Conservation (phyloP, 148 eudicot genomes). For the Dysphania ambrosioides region DNA sequence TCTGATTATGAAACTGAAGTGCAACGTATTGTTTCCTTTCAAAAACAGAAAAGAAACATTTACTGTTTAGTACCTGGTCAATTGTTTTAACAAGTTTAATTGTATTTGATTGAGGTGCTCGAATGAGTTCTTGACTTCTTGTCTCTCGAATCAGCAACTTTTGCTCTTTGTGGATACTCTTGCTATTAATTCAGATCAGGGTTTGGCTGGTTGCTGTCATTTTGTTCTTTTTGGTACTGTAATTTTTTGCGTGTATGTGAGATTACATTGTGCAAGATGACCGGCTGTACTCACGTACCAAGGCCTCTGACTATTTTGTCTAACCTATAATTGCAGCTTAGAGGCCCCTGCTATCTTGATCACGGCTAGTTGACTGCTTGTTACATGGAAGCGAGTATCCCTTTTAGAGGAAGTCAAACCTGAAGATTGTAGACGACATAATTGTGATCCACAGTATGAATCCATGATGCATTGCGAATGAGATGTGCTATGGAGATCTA, state of each 20-base stretch:
- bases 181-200: too few relatives aligned
- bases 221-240: not conserved
- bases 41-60: too few relatives aligned
- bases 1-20: not conserved
- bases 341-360: not conserved
- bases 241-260: not conserved
- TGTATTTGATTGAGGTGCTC: not conserved
- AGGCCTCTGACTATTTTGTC: not conserved
- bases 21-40: too few relatives aligned
- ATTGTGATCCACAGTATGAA: not conserved
- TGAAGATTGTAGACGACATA: slow-evolving; percentile 7
- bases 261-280: not conserved
- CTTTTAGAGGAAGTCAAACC: not conserved
- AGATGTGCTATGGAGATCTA: not conserved
- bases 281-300: not conserved
- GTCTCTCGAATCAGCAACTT: not conserved
- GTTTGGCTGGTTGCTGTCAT: not conserved
- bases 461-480: not conserved
- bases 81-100: not conserved
- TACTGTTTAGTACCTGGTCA: not conserved
- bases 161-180: not conserved
- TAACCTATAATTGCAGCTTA: slow-evolving; percentile 15
- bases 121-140: too few relatives aligned
- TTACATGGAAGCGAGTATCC: slow-evolving; percentile 2
- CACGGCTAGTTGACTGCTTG: not conserved